These are phyloP conservation scores for Diaporthe sp. DNA, from an alignment of 2,329 filamentous ascomycete genomes.

Conservation along the genomic window DNA sequence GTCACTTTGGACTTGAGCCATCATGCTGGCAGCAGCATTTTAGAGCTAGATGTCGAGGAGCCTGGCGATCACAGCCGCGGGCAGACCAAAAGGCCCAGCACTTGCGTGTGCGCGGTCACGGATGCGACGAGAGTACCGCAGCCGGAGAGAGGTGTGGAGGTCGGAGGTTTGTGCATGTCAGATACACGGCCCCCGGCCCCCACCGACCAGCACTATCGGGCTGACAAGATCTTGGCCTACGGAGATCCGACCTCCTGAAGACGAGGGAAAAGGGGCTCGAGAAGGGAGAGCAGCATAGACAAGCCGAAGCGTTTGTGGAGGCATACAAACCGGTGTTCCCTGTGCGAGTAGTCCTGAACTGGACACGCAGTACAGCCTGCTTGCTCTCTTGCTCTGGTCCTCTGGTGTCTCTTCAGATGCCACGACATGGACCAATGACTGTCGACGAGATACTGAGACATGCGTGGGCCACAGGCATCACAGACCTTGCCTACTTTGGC, in stretches of 20 bases:
- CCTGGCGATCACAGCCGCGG: neutral
- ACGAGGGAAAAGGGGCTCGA: neutral
- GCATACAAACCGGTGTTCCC: neutral
- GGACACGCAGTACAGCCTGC: neutral
- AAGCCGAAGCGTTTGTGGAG: neutral
- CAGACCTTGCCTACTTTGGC: slow-evolving; percentile 8
- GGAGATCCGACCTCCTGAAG: neutral
- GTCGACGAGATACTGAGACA: neutral
- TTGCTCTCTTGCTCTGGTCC: neutral
- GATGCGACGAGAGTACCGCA: neutral
- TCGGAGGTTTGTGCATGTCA: slow-evolving; percentile 9
- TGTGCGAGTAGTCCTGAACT: neutral
- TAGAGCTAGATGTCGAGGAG: neutral
- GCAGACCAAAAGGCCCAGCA: neutral
- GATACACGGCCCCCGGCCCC: neutral
- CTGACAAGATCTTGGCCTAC: neutral
- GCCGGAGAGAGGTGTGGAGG: neutral
- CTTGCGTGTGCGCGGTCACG: neutral
- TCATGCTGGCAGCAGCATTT: neutral
- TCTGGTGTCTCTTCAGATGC: neutral
- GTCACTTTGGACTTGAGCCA: neutral
- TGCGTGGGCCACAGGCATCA: neutral
- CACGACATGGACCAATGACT: neutral
- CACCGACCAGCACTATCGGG: neutral
- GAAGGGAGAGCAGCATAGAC: too few relatives aligned